A percentile compares a stretch with the other conserved stretches of the same genome.
phyloP scores from a whole-genome alignment of 1,284 basidiomycete species.

The Apiotrichum brassicae region DNA sequence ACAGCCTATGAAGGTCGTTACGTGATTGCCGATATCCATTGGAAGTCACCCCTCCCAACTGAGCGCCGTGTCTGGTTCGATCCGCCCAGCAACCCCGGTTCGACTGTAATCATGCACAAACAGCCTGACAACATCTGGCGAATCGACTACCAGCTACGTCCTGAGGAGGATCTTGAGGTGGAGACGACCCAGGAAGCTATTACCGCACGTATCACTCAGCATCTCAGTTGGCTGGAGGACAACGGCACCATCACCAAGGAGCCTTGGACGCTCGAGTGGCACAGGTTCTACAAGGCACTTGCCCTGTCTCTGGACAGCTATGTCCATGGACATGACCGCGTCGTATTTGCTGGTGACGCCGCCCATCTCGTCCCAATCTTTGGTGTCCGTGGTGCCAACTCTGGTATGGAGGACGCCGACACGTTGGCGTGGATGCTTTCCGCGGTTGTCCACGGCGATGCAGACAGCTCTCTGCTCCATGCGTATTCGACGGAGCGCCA shows the following conservation, averaged over 20 bases:
- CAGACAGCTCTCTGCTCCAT: constrained; percentile 9
- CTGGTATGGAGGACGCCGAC: constrained; percentile 20
- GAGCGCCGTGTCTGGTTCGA: constrained; percentile 18
- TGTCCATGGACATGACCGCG: constrained; percentile 8
- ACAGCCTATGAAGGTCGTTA: constrained; percentile 19
- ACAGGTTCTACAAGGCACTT: constrained; percentile 19
- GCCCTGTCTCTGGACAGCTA: constrained; percentile 14
- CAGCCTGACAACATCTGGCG: constrained; percentile 21
- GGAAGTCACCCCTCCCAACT: constrained; percentile 13
- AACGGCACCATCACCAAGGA: constrained; percentile 20
- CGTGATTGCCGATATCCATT: constrained; percentile 20
- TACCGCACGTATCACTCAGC: constrained; percentile 13
- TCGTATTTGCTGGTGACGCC: constrained; percentile 17
- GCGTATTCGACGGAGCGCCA: constrained; percentile 15
- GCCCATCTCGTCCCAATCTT: constrained; percentile 20
- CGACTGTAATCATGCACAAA: constrained; percentile 21
- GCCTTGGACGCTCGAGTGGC: constrained; percentile 21
- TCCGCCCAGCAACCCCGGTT: constrained; percentile 16
- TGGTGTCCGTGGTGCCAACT: constrained; percentile 17
- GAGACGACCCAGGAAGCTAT: constrained; percentile 17
- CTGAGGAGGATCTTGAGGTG: constrained; percentile 9
- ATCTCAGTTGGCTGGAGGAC: constrained; percentile 18
- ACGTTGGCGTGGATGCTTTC: constrained; percentile 17
- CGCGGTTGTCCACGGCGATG: constrained; percentile 10
- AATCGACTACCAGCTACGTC: constrained; percentile 18